Conservation (phyloP, 164 flowering plant species). For the Tetrastigma voinierianum region DNA sequence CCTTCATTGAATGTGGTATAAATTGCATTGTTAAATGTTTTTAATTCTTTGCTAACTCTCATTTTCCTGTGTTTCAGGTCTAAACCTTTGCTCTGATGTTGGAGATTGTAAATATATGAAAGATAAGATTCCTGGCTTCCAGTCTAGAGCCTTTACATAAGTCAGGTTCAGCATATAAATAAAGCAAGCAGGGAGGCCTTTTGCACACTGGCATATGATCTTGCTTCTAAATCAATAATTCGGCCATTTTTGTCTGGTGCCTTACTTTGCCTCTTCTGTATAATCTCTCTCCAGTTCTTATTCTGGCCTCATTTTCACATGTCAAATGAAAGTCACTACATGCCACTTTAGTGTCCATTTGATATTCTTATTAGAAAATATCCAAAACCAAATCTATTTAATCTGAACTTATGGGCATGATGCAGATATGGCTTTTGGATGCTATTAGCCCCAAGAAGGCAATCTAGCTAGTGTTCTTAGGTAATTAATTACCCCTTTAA, state of each 20-base stretch:
- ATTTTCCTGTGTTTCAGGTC: constrained; percentile 43
- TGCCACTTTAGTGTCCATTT: no score
- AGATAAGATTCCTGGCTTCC: constrained; percentile 87
- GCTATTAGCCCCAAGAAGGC: constrained; percentile 77
- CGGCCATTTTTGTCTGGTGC: background rate
- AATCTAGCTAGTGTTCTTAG: constrained; percentile 72
- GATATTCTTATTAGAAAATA: no score
- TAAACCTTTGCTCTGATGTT: constrained; percentile 91
- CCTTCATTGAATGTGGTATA: background rate
- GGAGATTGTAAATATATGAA: constrained; percentile 95
- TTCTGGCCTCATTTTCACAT: no score
- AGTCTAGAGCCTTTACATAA: constrained; percentile 85
- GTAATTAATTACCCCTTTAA: constrained; percentile 35
- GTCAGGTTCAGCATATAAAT: constrained; percentile 62
- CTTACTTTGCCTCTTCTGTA: background rate
- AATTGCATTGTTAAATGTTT: background rate
- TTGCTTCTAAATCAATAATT: background rate
- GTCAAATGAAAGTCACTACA: no score
- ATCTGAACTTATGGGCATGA: constrained; percentile 6
- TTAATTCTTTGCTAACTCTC: background rate
- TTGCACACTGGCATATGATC: constrained; percentile 86
- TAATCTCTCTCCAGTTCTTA: background rate
- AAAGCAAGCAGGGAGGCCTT: constrained; percentile 55
- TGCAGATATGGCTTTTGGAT: constrained; percentile 98
- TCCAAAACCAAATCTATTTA: no score